Conservation (phyloP, 257 asterid genomes). For the Rehmannia glutinosa region DNA sequence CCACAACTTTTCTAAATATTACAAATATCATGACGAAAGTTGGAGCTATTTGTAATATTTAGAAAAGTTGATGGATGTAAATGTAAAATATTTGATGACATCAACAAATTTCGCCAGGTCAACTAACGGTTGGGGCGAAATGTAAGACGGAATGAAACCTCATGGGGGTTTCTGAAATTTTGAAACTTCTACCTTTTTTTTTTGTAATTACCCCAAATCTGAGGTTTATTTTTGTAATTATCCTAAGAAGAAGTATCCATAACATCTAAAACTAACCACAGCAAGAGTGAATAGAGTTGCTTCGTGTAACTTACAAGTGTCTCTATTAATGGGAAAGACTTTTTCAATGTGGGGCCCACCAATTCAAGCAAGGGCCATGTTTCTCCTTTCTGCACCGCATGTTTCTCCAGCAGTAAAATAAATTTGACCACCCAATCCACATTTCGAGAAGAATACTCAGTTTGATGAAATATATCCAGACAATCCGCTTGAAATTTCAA, state of each 20-base stretch:
- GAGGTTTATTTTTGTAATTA: no score
- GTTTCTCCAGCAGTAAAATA: constrained; percentile 51
- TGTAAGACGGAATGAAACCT: no score
- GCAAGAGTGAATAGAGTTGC: constrained; percentile 4
- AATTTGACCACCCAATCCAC: constrained; percentile 51
- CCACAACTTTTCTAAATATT: no score
- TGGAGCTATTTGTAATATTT: no score
- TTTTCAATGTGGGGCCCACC: constrained; percentile 68
- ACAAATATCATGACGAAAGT: no score
- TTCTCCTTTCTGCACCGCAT: constrained; percentile 73
- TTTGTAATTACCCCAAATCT: no score
- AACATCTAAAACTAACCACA: not conserved
- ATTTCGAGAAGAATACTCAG: constrained; percentile 44
- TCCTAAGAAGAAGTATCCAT: not conserved
- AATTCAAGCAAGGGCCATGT: constrained; percentile 76
- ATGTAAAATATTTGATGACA: no score
- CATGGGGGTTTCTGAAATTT: no score
- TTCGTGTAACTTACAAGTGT: constrained; percentile 53
- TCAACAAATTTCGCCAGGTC: no score
- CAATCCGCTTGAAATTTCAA: constrained; percentile 62
- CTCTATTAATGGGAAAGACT: constrained; percentile 50
- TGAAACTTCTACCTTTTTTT: no score
- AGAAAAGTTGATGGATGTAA: no score
- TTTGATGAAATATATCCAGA: constrained; percentile 49
- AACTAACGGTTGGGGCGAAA: no score